These are phyloP conservation scores for Galerina sulciceps DNA, from an alignment of 768 basidiomycete species.

Conservation along the genomic window DNA sequence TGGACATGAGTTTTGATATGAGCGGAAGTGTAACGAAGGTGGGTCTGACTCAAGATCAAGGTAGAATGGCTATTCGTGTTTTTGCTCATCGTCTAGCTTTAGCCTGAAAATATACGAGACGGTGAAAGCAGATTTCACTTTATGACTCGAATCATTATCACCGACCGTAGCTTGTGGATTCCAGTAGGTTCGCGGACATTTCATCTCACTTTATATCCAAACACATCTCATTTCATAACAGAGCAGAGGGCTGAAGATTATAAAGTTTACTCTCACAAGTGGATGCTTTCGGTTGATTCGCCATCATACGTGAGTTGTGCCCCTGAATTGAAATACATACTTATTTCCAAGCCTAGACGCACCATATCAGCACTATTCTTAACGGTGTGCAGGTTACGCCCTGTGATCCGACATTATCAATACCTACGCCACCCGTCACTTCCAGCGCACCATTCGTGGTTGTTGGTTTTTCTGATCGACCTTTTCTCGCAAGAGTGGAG, in stretches of 20 bases:
- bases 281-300: conserved; percentile 59
- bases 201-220: not conserved
- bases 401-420: conserved; percentile 21
- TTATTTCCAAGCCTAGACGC: conserved; percentile 30
- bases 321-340: not conserved
- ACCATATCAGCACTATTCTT: conserved; percentile 51
- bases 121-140: conserved; percentile 50
- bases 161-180: conserved; percentile 53
- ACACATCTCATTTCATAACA: conserved; percentile 13
- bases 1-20: not conserved
- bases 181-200: conserved; percentile 37
- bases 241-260: conserved; percentile 31
- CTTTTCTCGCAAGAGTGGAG: conserved; percentile 53
- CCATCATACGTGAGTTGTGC: conserved; percentile 48
- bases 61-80: not conserved
- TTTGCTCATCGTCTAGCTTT: not conserved
- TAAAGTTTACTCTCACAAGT: conserved; percentile 46
- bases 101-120: not conserved
- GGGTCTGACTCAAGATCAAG: not conserved
- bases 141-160: conserved; percentile 46
- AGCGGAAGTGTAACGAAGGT: not conserved
- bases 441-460: conserved; percentile 48
- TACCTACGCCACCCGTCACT: conserved; percentile 20
- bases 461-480: conserved; percentile 42
- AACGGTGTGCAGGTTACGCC: conserved; percentile 40